Percentiles rank a stretch among this genome's conserved stretches.
Evolutionary conservation across 148 eudicot species (phyloP).

Genomic region (Fallopia convolvulus): DNA sequence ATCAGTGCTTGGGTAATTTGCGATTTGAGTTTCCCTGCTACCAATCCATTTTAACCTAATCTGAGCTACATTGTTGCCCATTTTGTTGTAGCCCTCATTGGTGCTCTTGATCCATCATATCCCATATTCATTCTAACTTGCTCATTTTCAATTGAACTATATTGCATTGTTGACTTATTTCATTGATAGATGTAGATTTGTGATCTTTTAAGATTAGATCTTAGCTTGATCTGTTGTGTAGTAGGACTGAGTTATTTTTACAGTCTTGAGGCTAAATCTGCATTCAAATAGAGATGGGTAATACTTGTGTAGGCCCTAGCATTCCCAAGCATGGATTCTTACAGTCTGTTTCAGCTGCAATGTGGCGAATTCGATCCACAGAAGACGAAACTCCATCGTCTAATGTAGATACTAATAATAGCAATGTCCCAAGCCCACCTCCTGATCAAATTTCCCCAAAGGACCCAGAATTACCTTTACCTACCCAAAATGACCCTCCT

Average conservation of each 20-base stretch:
- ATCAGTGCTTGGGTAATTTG: background rate
- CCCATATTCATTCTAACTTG: background rate
- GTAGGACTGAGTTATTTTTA: background rate
- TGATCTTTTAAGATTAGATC: constrained; percentile 4
- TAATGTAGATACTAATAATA: constrained; percentile 19
- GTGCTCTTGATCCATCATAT: background rate
- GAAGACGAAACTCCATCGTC: constrained; percentile 23
- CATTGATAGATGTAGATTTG: constrained; percentile 8
- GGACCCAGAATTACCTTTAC: constrained; percentile 27
- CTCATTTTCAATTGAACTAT: background rate
- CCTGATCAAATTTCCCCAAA: constrained; percentile 14
- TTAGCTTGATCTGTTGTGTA: background rate
- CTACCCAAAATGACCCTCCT: constrained; percentile 53
- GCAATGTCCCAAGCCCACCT: background rate
- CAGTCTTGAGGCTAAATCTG: constrained; percentile 2
- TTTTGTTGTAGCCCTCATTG: background rate
- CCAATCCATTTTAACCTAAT: background rate
- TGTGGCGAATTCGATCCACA: constrained; percentile 35
- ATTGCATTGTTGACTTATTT: background rate
- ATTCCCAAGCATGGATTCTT: constrained; percentile 40
- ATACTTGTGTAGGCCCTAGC: constrained; percentile 58
- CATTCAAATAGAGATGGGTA: constrained; percentile 34
- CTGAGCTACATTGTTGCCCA: background rate
- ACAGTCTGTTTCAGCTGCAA: constrained; percentile 44
- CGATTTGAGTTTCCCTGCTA: constrained; percentile 7